phyloP scores from a whole-genome alignment of 2,329 filamentous ascomycete genomes.

The Neodidymelliopsis sp. region DNA sequence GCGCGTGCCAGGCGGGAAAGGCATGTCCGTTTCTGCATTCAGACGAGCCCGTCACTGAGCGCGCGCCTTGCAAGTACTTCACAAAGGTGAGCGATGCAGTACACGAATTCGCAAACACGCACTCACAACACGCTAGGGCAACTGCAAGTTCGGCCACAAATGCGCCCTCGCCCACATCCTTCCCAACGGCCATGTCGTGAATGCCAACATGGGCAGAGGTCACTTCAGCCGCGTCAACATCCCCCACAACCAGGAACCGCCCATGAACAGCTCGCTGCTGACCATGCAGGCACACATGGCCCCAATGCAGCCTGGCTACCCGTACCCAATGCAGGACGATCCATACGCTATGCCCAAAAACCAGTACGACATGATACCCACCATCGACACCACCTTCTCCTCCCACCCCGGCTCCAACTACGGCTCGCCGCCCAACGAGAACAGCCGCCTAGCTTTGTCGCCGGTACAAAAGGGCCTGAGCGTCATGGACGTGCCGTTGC shows the following conservation, averaged over 20 bases:
- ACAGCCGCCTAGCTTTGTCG: constrained; percentile 75
- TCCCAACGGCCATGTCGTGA: constrained; percentile 90
- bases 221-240: constrained; percentile 74
- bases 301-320: constrained; percentile 51
- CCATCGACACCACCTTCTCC: constrained; percentile 65
- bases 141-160: constrained; percentile 98
- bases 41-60: constrained; percentile 82
- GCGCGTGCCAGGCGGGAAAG: constrained; percentile 92
- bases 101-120: not conserved
- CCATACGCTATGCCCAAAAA: constrained; percentile 43
- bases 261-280: constrained; percentile 77
- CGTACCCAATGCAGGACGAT: constrained; percentile 53
- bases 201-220: constrained; percentile 64
- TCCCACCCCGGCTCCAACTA: constrained; percentile 70
- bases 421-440: constrained; percentile 81
- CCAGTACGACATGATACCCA: constrained; percentile 60
- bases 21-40: constrained; percentile 98
- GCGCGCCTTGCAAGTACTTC: constrained; percentile 96
- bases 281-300: constrained; percentile 61
- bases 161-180: constrained; percentile 97
- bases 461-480: constrained; percentile 78
- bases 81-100: constrained; percentile 74
- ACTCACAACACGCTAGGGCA: constrained; percentile 68
- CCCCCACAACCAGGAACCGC: constrained; percentile 70
- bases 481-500: constrained; percentile 90